phyloP scores from a whole-genome alignment of 768 basidiomycete genomes.

The Megacollybia marginata region DNA sequence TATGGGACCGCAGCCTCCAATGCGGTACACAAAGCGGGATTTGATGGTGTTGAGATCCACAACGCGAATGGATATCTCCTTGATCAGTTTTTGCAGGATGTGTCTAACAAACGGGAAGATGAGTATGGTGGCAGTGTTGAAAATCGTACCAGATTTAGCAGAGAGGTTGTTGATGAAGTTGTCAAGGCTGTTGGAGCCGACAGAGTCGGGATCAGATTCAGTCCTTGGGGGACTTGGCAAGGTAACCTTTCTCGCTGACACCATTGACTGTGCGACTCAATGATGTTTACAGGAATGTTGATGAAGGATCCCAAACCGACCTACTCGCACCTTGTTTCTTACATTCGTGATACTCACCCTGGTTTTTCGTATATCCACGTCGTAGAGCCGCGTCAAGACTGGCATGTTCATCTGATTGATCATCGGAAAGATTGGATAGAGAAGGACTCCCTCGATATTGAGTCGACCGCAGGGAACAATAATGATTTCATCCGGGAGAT shows the following conservation, averaged over 20 bases:
- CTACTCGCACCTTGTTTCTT: slow-evolving; percentile 21
- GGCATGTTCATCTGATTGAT: too few species aligned
- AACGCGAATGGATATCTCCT: slow-evolving; percentile 42
- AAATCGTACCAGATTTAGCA: slow-evolving; percentile 46
- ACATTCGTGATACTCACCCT: slow-evolving; percentile 19
- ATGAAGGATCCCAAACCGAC: slow-evolving; percentile 43
- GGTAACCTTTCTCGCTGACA: too few species aligned
- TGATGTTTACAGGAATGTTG: slow-evolving; percentile 43
- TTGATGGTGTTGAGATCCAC: slow-evolving; percentile 48
- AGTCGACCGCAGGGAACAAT: slow-evolving; percentile 4
- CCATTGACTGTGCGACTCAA: background rate
- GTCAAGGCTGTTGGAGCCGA: slow-evolving; percentile 44
- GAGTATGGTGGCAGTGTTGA: slow-evolving; percentile 63
- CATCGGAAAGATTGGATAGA: too few species aligned
- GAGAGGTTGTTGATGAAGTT: slow-evolving; percentile 49
- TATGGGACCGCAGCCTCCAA: slow-evolving; percentile 50
- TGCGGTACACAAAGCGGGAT: too few species aligned
- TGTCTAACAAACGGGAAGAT: slow-evolving; percentile 53
- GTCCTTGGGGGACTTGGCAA: slow-evolving; percentile 44
- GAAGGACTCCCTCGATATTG: background rate
- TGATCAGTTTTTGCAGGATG: too few species aligned
- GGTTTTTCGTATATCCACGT: slow-evolving; percentile 37
- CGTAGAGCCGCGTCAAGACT: slow-evolving; percentile 17
- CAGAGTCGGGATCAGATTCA: slow-evolving; percentile 47
- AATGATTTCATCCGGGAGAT: slow-evolving; percentile 39